Conservation (phyloP, 345 rosid species). For the Chamaenerion angustifolium region DNA sequence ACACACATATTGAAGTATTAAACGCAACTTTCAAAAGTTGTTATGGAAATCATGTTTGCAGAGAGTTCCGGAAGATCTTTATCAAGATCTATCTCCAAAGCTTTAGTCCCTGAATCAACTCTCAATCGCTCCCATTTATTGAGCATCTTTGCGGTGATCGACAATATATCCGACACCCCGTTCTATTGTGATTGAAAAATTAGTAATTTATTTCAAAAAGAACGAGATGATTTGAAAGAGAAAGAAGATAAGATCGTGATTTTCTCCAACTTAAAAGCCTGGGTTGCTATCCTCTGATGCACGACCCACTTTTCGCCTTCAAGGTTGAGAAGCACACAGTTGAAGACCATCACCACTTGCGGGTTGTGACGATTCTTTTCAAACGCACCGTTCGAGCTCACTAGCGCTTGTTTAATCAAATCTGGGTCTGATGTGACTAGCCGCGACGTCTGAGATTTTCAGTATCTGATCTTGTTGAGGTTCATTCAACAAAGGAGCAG, state of each 20-base stretch:
- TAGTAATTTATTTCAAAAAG: too few species aligned
- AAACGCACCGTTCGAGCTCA: slow-evolving; percentile 27
- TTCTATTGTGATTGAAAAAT: too few species aligned
- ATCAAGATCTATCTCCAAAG: too few species aligned
- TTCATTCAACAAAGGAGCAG: slow-evolving; percentile 73
- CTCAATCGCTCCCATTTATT: too few species aligned
- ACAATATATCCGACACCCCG: too few species aligned
- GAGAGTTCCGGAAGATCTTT: too few species aligned
- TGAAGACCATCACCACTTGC: slow-evolving; percentile 38
- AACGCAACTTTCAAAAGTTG: too few species aligned
- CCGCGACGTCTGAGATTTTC: slow-evolving; percentile 44
- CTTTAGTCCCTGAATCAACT: too few species aligned
- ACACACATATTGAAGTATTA: too few species aligned
- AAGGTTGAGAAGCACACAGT: slow-evolving; percentile 54
- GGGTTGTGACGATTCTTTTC: slow-evolving; percentile 32
- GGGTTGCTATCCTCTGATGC: slow-evolving; percentile 49
- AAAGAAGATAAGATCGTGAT: slow-evolving; percentile 75
- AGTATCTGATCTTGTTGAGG: slow-evolving; percentile 26
- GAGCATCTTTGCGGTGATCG: too few species aligned
- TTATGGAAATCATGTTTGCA: too few species aligned
- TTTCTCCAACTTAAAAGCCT: slow-evolving; percentile 49
- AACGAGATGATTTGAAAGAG: too few species aligned
- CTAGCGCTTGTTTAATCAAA: slow-evolving; percentile 43
- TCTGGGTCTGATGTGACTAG: slow-evolving; percentile 46
- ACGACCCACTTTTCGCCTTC: slow-evolving; percentile 50